These are phyloP conservation scores for Penicillium alfredii DNA, from an alignment of 495 filamentous ascomycete species.

Conservation along the genomic window DNA sequence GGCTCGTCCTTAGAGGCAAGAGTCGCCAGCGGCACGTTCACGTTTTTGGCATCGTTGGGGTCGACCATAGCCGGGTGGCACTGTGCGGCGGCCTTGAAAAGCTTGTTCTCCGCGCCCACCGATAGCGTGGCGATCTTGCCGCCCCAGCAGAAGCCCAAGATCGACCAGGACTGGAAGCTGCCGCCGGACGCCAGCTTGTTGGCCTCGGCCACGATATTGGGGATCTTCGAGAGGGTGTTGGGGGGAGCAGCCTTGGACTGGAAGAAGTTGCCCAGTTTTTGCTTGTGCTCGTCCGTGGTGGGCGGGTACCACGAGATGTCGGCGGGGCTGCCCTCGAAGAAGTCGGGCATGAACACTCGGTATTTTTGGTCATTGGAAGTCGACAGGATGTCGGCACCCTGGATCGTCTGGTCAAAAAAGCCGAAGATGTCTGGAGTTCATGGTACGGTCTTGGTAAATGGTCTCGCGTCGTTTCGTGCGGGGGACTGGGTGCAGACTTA, in stretches of 20 bases:
- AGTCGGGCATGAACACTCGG: conserved; percentile 54
- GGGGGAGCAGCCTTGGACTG: conserved; percentile 57
- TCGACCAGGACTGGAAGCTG: conserved; percentile 67
- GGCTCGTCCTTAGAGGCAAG: conserved; percentile 66
- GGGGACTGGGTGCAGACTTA: conserved; percentile 18
- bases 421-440: conserved; percentile 47
- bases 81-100: conserved; percentile 64
- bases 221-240: conserved; percentile 58
- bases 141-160: conserved; percentile 94
- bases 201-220: conserved; percentile 52
- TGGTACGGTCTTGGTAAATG: background rate
- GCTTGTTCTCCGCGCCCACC: conserved; percentile 46
- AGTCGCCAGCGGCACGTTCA: conserved; percentile 59
- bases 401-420: conserved; percentile 49
- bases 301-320: conserved; percentile 61
- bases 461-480: background rate
- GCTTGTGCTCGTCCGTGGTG: conserved; percentile 70
- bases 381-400: conserved; percentile 54
- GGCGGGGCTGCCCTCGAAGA: conserved; percentile 47
- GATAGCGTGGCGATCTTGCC: conserved; percentile 72
- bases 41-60: conserved; percentile 57
- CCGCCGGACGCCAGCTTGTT: conserved; percentile 36
- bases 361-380: conserved; percentile 44
- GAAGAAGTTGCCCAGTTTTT: conserved; percentile 75
- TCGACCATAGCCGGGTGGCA: conserved; percentile 88